These are phyloP conservation scores for Picochlorum sp. DNA, from an alignment of 139 green algal genomes.

Conservation along the genomic window DNA sequence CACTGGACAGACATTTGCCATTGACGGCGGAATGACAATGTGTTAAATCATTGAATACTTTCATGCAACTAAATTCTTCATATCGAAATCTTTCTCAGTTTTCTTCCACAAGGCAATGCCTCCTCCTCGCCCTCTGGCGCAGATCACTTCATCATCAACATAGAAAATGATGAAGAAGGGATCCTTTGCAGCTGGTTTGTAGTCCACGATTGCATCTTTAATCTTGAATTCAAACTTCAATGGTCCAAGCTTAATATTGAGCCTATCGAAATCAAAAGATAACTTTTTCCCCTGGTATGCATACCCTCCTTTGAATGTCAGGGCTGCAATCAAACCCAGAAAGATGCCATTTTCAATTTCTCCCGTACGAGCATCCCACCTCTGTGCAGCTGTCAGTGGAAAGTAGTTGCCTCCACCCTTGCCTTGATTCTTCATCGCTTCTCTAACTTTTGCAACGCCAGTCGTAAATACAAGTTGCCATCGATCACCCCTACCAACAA, in stretches of 20 bases:
- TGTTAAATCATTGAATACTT: conserved; percentile 4
- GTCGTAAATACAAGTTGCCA: conserved; percentile 41
- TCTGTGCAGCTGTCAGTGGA: conserved; percentile 32
- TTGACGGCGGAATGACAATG: conserved; percentile 95
- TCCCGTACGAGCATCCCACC: conserved; percentile 24
- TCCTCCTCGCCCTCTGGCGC: conserved; percentile 32
- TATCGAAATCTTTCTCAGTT: conserved; percentile 18
- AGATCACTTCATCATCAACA: conserved; percentile 30
- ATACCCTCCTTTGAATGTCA: conserved; percentile 35
- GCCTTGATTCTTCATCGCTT: conserved; percentile 18
- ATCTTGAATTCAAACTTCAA: conserved; percentile 3
- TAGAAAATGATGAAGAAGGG: conserved; percentile 46
- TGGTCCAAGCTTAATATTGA: conserved; percentile 30
- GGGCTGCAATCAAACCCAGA: conserved; percentile 31
- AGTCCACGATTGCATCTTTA: conserved; percentile 15
- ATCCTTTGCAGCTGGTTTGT: conserved; percentile 7
- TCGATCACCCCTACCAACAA: conserved; percentile 26
- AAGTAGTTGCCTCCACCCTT: conserved; percentile 35
- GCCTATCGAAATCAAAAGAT: conserved; percentile 38
- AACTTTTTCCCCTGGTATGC: conserved; percentile 20
- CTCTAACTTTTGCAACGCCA: conserved; percentile 16
- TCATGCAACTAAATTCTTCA: conserved; percentile 24
- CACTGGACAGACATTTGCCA: conserved; percentile 83
- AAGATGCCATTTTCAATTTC: conserved; percentile 47
- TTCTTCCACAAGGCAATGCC: conserved; percentile 43